These are phyloP conservation scores for Sporothrix luriei DNA, from an alignment of 2,329 filamentous ascomycete genomes.

Conservation along the genomic window DNA sequence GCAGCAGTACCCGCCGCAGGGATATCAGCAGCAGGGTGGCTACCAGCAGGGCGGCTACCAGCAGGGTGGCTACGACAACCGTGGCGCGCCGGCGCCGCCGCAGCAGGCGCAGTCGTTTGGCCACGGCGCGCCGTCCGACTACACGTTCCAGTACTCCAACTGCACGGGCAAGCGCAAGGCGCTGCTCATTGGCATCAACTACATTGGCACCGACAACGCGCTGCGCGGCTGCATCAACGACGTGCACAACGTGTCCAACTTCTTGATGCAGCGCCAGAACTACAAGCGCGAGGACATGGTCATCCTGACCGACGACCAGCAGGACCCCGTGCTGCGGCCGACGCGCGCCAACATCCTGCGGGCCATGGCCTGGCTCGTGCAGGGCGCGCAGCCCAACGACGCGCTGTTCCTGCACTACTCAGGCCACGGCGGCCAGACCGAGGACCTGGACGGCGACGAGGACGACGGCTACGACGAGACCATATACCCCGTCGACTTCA, in stretches of 20 bases:
- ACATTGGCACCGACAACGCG: slow-evolving; percentile 72
- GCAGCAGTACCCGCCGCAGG: not conserved
- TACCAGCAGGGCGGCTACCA: slow-evolving; percentile 28
- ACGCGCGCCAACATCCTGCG: slow-evolving; percentile 75
- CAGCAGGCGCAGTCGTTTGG: slow-evolving; percentile 61
- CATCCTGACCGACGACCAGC: slow-evolving; percentile 73
- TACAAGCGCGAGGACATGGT: slow-evolving; percentile 82
- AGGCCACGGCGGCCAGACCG: slow-evolving; percentile 74
- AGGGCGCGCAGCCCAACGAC: slow-evolving; percentile 71
- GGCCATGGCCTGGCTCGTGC: slow-evolving; percentile 75
- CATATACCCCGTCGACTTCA: slow-evolving; percentile 76
- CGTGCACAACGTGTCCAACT: slow-evolving; percentile 73
- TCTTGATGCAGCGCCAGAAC: slow-evolving; percentile 66
- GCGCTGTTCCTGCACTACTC: slow-evolving; percentile 78
- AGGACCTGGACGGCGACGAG: slow-evolving; percentile 73
- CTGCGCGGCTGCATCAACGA: slow-evolving; percentile 80
- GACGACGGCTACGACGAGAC: slow-evolving; percentile 77
- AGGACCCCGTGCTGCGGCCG: slow-evolving; percentile 68
- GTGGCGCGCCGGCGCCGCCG: slow-evolving; percentile 51
- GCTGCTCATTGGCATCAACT: slow-evolving; percentile 78
- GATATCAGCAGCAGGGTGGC: slow-evolving; percentile 30
- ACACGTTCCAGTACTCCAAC: slow-evolving; percentile 75
- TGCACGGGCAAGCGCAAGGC: slow-evolving; percentile 74
- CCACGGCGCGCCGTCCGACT: slow-evolving; percentile 67
- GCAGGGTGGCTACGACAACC: slow-evolving; percentile 25